Conservation (phyloP, 768 basidiomycete species). For the Sistotremastrum niveocremeum region DNA sequence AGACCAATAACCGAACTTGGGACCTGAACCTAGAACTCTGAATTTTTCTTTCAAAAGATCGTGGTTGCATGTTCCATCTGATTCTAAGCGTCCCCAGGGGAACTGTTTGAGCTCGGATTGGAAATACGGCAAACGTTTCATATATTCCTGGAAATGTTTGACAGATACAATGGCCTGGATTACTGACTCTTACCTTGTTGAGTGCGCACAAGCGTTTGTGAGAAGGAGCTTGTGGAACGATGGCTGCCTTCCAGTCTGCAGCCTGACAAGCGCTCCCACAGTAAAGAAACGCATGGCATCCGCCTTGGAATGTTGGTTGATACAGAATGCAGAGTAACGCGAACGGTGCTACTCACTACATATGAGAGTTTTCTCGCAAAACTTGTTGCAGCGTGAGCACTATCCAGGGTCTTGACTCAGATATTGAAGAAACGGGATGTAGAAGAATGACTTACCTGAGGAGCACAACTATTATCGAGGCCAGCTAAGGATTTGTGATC, state of each 20-base stretch:
- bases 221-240: conserved; percentile 8
- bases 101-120: conserved; percentile 23
- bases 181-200: conserved; percentile 17
- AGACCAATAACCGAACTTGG: conserved; percentile 30
- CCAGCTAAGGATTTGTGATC: no score
- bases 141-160: conserved; percentile 18
- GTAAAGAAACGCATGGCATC: no score
- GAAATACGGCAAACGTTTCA: conserved; percentile 21
- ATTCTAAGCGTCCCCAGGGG: conserved; percentile 30
- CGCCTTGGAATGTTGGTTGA: no score
- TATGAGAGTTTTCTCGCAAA: no score
- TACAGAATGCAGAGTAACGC: no score
- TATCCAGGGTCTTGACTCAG: no score
- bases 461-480: no score
- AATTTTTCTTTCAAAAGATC: conserved; percentile 22
- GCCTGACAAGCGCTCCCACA: conserved; percentile 14
- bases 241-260: conserved; percentile 21
- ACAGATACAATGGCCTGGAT: neutral
- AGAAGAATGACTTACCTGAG: no score
- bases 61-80: conserved; percentile 25
- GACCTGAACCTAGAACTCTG: conserved; percentile 23
- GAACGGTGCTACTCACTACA: no score
- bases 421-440: no score
- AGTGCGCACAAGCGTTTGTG: conserved; percentile 22
- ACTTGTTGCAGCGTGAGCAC: no score